Percentiles rank a stretch among this genome's conserved stretches.
Conservation (phyloP, 768 basidiomycete genomes). For the Chlorophyllum brunneum region DNA sequence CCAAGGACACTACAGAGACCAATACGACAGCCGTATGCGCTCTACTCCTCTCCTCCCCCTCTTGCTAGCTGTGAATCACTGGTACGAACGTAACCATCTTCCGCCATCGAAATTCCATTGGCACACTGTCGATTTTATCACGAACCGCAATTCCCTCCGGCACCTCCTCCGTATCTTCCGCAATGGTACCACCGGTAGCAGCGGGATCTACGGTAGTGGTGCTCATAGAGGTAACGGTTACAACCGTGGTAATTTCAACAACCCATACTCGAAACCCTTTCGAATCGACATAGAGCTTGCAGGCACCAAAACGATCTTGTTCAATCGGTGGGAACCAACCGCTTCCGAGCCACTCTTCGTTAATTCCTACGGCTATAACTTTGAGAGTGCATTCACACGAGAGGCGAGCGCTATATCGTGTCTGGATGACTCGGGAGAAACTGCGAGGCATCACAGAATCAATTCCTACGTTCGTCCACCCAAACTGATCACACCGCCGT, state of each 20-base stretch:
- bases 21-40: constrained; percentile 10
- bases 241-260: neutral
- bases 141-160: constrained; percentile 56
- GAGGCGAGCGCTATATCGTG: constrained; percentile 9
- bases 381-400: constrained; percentile 44
- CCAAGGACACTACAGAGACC: constrained; percentile 5
- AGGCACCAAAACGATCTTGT: constrained; percentile 47
- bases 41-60: constrained; percentile 10
- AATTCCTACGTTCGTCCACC: constrained; percentile 41
- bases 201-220: neutral
- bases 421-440: constrained; percentile 36
- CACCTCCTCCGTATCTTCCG: constrained; percentile 53
- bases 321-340: constrained; percentile 46
- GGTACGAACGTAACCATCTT: neutral
- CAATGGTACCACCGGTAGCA: constrained; percentile 21
- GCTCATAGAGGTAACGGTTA: neutral
- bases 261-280: constrained; percentile 27
- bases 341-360: constrained; percentile 24
- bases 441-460: constrained; percentile 48
- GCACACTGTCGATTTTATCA: constrained; percentile 38
- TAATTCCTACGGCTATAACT: constrained; percentile 47
- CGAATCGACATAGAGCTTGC: constrained; percentile 60
- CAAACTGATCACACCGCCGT: neutral
- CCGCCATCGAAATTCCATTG: constrained; percentile 23
- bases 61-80: constrained; percentile 12